phyloP scores from a whole-genome alignment of 2,329 filamentous ascomycete genomes.

The Taxawa tesnikishii region DNA sequence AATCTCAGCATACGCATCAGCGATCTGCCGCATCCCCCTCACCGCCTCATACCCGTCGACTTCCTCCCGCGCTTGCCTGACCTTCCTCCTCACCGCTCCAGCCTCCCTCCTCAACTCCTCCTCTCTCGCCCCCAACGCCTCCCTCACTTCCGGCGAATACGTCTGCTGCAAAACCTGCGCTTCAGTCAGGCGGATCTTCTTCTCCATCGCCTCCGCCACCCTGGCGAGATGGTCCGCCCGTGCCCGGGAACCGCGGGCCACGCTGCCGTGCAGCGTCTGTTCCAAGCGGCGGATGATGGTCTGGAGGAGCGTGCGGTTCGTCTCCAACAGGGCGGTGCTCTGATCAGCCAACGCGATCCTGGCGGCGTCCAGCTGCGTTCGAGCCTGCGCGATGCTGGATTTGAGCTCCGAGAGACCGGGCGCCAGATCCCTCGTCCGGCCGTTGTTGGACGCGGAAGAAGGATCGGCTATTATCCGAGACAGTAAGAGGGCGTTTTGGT shows the following conservation, averaged over 20 bases:
- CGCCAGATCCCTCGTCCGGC: conserved; percentile 8
- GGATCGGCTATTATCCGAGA: conserved; percentile 15
- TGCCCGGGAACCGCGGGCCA: conserved; percentile 27
- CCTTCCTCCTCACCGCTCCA: conserved; percentile 31
- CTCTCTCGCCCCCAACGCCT: conserved; percentile 1
- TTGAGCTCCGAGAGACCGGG: conserved; percentile 6
- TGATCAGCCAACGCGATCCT: conserved; percentile 22
- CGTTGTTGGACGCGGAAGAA: conserved; percentile 7
- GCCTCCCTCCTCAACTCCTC: conserved; percentile 48
- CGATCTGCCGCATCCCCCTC: conserved; percentile 26
- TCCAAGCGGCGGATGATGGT: conserved; percentile 31
- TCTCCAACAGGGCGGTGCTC: conserved; percentile 18
- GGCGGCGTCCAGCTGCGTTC: conserved; percentile 14
- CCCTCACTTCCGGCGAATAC: not conserved
- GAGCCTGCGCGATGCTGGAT: conserved; percentile 10
- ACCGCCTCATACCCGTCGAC: conserved; percentile 24
- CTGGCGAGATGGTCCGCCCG: conserved; percentile 29
- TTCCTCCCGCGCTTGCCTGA: conserved; percentile 16
- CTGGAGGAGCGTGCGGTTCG: conserved; percentile 25
- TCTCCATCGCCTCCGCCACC: conserved; percentile 27
- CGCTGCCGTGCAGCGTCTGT: conserved; percentile 32
- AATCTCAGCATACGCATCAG: conserved; percentile 23
- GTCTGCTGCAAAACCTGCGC: conserved; percentile 12
- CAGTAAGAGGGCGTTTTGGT: conserved; percentile 17
- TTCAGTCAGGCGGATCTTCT: conserved; percentile 23